Evolutionary conservation across 2,329 filamentous ascomycete species (phyloP), one percentile per base, ranked within the genome.

Genomic region (Cryphonectria parasitica): DNA sequence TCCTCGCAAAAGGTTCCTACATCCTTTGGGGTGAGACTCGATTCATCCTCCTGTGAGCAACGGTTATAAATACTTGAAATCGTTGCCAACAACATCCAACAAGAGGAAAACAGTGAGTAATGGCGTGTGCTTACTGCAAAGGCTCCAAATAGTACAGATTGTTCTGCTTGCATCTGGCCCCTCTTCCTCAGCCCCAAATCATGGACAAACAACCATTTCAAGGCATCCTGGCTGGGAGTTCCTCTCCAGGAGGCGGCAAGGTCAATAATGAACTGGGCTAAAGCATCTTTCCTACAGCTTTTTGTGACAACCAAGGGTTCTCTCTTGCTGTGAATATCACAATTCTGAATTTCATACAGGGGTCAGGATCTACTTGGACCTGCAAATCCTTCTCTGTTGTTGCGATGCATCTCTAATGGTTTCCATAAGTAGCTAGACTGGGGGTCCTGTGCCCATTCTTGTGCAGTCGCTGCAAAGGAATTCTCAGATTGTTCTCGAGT

Each of bases 101-200:
- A 58, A 28, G 25, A 31, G n/a, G 3, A 19, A 28, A n/a, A 49
- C 17, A 19, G 36, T 52, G 45, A 28, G 13, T 15, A 28, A 31
- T 25, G 52, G 52, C 11, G 25, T 56, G 54, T 58, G 54, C 54
- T 31, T 58, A 58, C 25, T 58, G 54, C 54, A 28, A 58, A 49
- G 45, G 13, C 28, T 15, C 15, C 25, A 58, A 34, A 58, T 34
- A 58, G 54, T 25, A 31, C 28, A 58, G 28, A 19, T 3, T 31
- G 11, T 28, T 31, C 15, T 58, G 49, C 11, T 11, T 4, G n/a
- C n/a, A 11, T 10, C n/a, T 8, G 11, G 13, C n/a, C 49, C 11
- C 45, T 25, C n/a, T 54, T 54, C 10, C n/a, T 54, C 22, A 25
- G 49, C 49, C 49, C 49, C 22, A 11, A 43, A 15, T 39, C 41